Conservation (phyloP, 2,329 filamentous ascomycete species). For the Diplodia mutila region DNA sequence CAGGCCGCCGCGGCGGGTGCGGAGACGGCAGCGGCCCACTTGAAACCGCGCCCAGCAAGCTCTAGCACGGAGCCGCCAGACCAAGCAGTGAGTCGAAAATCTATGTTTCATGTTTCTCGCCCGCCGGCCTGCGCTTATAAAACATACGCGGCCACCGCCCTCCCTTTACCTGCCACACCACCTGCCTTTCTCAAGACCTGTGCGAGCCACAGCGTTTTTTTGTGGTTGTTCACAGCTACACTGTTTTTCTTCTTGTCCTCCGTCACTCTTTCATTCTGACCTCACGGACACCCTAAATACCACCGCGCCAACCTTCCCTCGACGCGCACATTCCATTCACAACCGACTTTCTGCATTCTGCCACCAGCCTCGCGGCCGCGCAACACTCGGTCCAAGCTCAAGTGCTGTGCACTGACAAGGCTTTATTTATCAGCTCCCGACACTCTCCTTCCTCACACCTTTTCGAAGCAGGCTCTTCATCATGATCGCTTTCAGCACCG, state of each 20-base stretch:
- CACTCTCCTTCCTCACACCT: slow-evolving; percentile 18
- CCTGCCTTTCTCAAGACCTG: slow-evolving; percentile 13
- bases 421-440: slow-evolving; percentile 17
- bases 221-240: slow-evolving; percentile 8
- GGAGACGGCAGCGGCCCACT: slow-evolving; percentile 22
- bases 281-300: neutral
- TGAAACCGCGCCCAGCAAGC: slow-evolving; percentile 15
- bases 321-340: slow-evolving; percentile 23
- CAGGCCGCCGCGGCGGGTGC: slow-evolving; percentile 6
- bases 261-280: slow-evolving; percentile 23
- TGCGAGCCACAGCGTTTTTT: slow-evolving; percentile 24
- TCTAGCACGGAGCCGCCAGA: slow-evolving; percentile 16
- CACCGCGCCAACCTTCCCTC: slow-evolving; percentile 16
- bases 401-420: slow-evolving; percentile 27
- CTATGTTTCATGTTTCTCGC: slow-evolving; percentile 25
- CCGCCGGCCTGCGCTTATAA: slow-evolving; percentile 4
- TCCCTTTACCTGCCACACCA: slow-evolving; percentile 12
- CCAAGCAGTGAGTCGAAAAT: slow-evolving; percentile 22
- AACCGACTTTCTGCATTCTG: slow-evolving; percentile 16
- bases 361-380: slow-evolving; percentile 18
- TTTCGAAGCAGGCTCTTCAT: slow-evolving; percentile 32
- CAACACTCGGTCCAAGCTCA: slow-evolving; percentile 3
- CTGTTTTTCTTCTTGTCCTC: slow-evolving; percentile 21
- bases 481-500: slow-evolving; percentile 44
- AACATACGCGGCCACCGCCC: slow-evolving; percentile 22